phyloP scores from a whole-genome alignment of 2,329 filamentous ascomycete genomes.

The Myriosclerotinia duriaeana region DNA sequence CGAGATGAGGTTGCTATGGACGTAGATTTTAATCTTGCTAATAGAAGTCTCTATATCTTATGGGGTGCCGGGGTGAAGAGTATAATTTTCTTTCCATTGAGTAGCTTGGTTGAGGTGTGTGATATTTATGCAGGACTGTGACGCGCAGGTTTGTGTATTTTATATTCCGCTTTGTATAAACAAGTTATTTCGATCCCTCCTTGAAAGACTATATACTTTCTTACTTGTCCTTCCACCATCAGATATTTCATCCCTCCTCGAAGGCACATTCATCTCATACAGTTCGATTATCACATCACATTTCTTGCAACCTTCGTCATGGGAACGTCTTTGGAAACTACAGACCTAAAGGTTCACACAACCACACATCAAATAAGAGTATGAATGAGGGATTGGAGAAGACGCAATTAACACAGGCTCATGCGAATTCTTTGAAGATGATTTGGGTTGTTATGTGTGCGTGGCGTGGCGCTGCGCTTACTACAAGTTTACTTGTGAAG shows the following conservation, averaged over 20 bases:
- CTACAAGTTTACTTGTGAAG: slow-evolving; percentile 52
- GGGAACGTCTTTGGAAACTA: background rate
- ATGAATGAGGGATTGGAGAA: slow-evolving; percentile 43
- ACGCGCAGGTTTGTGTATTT: background rate
- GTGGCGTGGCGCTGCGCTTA: slow-evolving; percentile 49
- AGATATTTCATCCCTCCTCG: background rate
- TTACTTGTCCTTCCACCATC: background rate
- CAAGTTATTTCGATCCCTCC: background rate
- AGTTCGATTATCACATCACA: background rate
- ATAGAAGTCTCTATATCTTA: background rate
- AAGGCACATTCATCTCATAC: background rate
- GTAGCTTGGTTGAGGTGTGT: background rate
- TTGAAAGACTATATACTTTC: background rate
- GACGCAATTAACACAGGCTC: slow-evolving; percentile 50
- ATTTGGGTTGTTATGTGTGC: slow-evolving; percentile 58
- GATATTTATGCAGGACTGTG: background rate
- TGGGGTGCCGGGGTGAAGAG: background rate
- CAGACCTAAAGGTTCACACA: background rate
- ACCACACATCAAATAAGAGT: slow-evolving; percentile 19
- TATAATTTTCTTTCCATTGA: background rate
- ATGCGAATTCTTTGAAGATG: slow-evolving; percentile 53
- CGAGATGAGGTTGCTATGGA: background rate
- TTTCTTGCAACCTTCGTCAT: background rate
- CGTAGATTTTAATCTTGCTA: background rate
- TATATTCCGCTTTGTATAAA: background rate